Evolutionary conservation across 768 basidiomycete species (phyloP), one percentile per base, ranked within the genome.

Genomic region (Calocybe indica): DNA sequence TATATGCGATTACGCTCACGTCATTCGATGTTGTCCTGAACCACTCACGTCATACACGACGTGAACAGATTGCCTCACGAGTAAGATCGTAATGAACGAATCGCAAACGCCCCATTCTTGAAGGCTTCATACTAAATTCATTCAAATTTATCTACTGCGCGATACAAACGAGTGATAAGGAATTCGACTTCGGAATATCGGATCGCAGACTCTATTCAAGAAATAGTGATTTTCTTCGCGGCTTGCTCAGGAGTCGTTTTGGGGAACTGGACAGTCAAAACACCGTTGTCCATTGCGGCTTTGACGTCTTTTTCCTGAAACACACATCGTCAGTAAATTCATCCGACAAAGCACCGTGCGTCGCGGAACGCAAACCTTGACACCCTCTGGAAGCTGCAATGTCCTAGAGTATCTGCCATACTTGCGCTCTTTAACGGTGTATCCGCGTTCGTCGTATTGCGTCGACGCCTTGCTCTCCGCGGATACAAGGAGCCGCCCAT

Each of bases 321-420:
- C 37, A 5, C 3, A 10, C 31, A 36, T 46, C 5, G 39, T 40
- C 14, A 40, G 6, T 10, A 13, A 36, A 32, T 47, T 5, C 29
- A n/a, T n/a, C 2, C 5, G 34, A 11, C 8, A n/a, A 46, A 9
- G 22, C 28, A 5, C 22, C 12, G 31, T 15, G 28, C 12, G 15
- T 29, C 35, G 46, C 29, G 15, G n/a, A 36, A 40, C 66, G 39
- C 63, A 51, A 48, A 77, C 80, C 65, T 73, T 74, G 39, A 79
- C 76, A 39, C 72, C 71, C 6, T 64, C 64, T 38, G 79, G 77
- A 10, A 82, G 73, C 43, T 69, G 66, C 40, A 82, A 53, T 12
- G 68, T 69, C 43, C 78, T 64, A 12, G 64, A 52, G 52, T 76
- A 66, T 15, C 53, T 61, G 34, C 78, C 76, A 46, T 62, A 71